Evolutionary conservation across 768 basidiomycete species (phyloP).

Genomic region (Leccinum boreale): DNA sequence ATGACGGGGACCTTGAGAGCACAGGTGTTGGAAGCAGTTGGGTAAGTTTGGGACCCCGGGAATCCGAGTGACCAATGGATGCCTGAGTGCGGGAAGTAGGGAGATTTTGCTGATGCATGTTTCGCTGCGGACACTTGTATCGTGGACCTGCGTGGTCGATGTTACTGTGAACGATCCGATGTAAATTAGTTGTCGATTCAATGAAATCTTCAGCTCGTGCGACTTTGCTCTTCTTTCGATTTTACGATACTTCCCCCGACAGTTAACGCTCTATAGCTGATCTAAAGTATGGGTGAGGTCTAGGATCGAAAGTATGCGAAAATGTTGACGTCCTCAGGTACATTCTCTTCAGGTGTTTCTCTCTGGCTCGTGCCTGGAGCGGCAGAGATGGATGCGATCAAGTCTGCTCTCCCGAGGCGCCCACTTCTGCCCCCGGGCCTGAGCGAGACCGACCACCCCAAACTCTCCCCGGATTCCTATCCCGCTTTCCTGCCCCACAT

Average conservation of each 20-base stretch:
- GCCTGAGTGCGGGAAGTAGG: not conserved
- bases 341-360: slow-evolving; percentile 43
- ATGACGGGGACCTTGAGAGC: slow-evolving; percentile 48
- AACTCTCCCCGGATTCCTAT: slow-evolving; percentile 43
- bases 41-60: slow-evolving; percentile 52
- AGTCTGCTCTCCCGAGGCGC: slow-evolving; percentile 44
- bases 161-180: not conserved
- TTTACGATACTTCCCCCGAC: not conserved
- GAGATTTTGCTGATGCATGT: not conserved
- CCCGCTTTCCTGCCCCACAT: slow-evolving; percentile 67
- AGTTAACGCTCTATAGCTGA: not conserved
- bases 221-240: not conserved
- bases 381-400: slow-evolving; percentile 42
- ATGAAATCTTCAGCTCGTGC: not conserved
- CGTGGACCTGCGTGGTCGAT: not conserved
- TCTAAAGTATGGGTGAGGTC: slow-evolving; percentile 21
- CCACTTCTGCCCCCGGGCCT: not conserved
- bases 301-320: not conserved
- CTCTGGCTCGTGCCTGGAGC: slow-evolving; percentile 68
- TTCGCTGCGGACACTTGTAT: not conserved
- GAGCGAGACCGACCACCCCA: slow-evolving; percentile 1
- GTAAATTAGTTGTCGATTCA: slow-evolving; percentile 1
- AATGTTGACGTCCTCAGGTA: not conserved
- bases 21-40: slow-evolving; percentile 60
- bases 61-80: slow-evolving; percentile 14